Evolutionary conservation across 2,329 filamentous ascomycete genomes (phyloP), one percentile per base, ranked within the genome.

Genomic region (Ophiocordyceps robertsii): DNA sequence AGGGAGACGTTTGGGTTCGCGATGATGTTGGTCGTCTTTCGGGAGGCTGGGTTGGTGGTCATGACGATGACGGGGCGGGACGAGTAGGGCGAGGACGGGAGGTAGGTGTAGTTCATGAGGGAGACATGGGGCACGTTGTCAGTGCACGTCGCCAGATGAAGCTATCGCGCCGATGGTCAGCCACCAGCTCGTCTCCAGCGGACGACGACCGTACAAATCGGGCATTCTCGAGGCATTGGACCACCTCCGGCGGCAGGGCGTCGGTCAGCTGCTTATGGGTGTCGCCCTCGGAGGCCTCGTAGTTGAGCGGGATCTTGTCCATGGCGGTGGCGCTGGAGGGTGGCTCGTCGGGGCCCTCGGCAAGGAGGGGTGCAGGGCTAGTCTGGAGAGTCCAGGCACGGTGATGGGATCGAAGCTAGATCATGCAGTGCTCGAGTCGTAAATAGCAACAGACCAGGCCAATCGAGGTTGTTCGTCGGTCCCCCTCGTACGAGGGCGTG

Each of bases 91-190:
- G 84, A 85, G 6, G 73, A 79, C 33, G 88, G 83, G 19, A 98
- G 82, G 66, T 95, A 96, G 57, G 92, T 96, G 69, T 96, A 96
- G 70, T 94, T 95, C 92, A 98, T 98, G 50, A 98, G 78, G 32
- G 88, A 93, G 51, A 96, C 86, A 61, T 96, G 87, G 10, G 92
- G 92, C 49, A 80, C 71, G 56, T 92, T 83, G 51, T 83, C 73
- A 53, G 79, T 79, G 62, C 84, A 93, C 44, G 92, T 98, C 53
- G 92, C 89, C 42, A 98, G 82, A 64, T 98, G 92, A 51, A 98
- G 86, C 88, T 95, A 56, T 52, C 30, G 6, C 29, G 5, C 6
- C 10, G 13, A 29, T 43, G n/a, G 24, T 27, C 7, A 27, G 24
- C 9, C 24, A 8, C 31, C 11, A 6, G 31, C n/a, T 32, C 31